phyloP scores from a whole-genome alignment of 1,139 yeast species.

The Pichia sp. region DNA sequence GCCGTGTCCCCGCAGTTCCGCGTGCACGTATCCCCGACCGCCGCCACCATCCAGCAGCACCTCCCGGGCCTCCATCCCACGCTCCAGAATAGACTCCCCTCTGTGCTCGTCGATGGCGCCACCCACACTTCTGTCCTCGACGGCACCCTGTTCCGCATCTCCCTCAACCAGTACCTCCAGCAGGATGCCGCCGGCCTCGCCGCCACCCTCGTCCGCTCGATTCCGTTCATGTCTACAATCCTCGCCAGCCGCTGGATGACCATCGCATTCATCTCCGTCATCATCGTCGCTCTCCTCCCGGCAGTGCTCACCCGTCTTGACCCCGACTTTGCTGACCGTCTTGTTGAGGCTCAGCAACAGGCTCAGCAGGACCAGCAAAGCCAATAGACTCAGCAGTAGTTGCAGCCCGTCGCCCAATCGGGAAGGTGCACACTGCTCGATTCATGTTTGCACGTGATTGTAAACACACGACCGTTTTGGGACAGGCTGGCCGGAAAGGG shows the following conservation, averaged over 20 bases:
- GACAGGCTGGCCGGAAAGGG: background rate
- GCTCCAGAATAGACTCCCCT: background rate
- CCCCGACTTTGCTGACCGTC: slow-evolving; percentile 28
- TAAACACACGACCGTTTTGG: background rate
- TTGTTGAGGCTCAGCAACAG: slow-evolving; percentile 21
- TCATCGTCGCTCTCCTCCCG: slow-evolving; percentile 22
- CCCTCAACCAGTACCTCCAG: slow-evolving; percentile 1
- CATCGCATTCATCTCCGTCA: slow-evolving; percentile 13
- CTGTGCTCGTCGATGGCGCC: background rate
- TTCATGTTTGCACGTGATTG: background rate
- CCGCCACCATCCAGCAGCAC: slow-evolving; percentile 1
- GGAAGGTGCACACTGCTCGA: background rate
- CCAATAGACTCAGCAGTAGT: background rate
- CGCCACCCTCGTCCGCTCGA: background rate
- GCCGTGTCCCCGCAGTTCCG: slow-evolving; percentile 7
- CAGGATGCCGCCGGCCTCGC: background rate
- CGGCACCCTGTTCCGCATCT: background rate
- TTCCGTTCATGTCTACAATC: slow-evolving; percentile 8
- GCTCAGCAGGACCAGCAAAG: slow-evolving; percentile 10
- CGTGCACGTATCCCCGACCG: background rate
- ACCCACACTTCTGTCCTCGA: background rate
- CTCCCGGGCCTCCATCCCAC: slow-evolving; percentile 5
- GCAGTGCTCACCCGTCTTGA: slow-evolving; percentile 24
- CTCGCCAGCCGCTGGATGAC: slow-evolving; percentile 12
- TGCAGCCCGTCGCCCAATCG: background rate